Percentiles rank a stretch among this genome's conserved stretches.
Conservation (phyloP, 176 grass and related monocot species). For the Musa itinerans region DNA sequence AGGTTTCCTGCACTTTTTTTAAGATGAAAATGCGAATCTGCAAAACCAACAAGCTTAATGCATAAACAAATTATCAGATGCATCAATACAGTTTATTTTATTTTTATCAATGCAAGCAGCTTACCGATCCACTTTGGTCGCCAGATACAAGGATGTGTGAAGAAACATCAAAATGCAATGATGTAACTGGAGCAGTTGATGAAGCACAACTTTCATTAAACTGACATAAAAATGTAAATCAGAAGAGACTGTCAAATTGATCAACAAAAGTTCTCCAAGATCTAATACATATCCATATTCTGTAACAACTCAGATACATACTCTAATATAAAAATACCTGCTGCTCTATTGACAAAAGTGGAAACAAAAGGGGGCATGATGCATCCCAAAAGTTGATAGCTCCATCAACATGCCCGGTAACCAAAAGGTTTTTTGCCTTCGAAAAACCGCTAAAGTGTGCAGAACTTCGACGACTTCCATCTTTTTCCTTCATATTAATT, state of each 20-base stretch:
- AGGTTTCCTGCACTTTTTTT: conserved; percentile 45
- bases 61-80: conserved; percentile 1
- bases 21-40: conserved; percentile 72
- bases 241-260: neutral
- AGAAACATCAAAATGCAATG: conserved; percentile 73
- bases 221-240: conserved; percentile 19
- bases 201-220: conserved; percentile 44
- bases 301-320: conserved; percentile 5
- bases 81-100: neutral
- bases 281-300: neutral
- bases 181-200: conserved; percentile 44
- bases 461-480: conserved; percentile 27
- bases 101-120: conserved; percentile 21
- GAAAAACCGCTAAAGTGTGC: conserved; percentile 38
- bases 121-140: conserved; percentile 56
- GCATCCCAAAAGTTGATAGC: conserved; percentile 91
- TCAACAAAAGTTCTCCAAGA: neutral
- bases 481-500: conserved; percentile 51
- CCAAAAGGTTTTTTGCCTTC: conserved; percentile 64
- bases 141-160: conserved; percentile 68
- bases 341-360: conserved; percentile 65
- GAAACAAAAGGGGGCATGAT: conserved; percentile 66
- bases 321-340: conserved; percentile 41
- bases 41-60: conserved; percentile 15
- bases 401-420: conserved; percentile 92